phyloP scores from a whole-genome alignment of 129 eudicot species.

The Sambucus nigra region DNA sequence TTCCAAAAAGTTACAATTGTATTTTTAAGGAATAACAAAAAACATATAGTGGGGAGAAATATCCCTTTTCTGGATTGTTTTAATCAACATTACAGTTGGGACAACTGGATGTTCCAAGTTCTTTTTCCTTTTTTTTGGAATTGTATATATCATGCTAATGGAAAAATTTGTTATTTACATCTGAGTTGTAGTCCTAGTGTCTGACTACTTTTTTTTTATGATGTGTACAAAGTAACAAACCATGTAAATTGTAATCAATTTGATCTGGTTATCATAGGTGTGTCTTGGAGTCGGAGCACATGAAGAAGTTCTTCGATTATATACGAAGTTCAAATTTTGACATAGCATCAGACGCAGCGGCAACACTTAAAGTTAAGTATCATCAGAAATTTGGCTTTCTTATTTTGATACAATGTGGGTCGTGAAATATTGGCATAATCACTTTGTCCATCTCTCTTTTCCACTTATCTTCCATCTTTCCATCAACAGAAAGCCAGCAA shows the following conservation, averaged over 20 bases:
- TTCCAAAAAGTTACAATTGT: too few relatives aligned
- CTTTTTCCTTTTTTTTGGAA: too few relatives aligned
- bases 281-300: constrained; percentile 66
- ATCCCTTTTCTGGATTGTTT: too few relatives aligned
- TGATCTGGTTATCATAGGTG: constrained; percentile 39
- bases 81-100: too few relatives aligned
- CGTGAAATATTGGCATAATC: neutral
- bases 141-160: too few relatives aligned
- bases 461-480: neutral
- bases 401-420: neutral
- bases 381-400: neutral
- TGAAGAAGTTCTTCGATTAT: constrained; percentile 64
- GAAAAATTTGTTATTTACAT: too few relatives aligned
- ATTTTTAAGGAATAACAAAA: too few relatives aligned
- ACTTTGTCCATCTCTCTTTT: neutral
- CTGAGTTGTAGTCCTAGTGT: too few relatives aligned
- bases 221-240: neutral
- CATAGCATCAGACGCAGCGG: constrained; percentile 81
- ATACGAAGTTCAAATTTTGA: constrained; percentile 78
- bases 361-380: constrained; percentile 60
- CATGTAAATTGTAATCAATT: constrained; percentile 4
- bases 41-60: too few relatives aligned
- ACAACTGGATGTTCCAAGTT: too few relatives aligned
- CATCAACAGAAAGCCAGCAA: too few relatives aligned
- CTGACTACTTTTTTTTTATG: too few relatives aligned